These are phyloP conservation scores for Brassica hybrid DNA, from an alignment of 441 rosid species.

Conservation along the genomic window DNA sequence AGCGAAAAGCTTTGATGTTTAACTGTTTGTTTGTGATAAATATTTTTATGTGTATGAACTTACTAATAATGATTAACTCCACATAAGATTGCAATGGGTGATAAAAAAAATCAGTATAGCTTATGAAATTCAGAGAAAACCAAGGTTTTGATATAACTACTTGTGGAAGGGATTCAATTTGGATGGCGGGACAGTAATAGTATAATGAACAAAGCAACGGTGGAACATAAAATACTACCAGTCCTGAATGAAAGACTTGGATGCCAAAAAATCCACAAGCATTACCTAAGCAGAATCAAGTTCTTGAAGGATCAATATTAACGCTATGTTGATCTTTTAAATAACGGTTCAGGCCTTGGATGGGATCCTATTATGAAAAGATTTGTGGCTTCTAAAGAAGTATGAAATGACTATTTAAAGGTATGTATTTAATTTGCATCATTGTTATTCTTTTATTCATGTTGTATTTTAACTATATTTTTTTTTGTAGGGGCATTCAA, in stretches of 20 bases:
- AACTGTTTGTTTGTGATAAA: too few relatives aligned
- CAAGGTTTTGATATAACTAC: neutral
- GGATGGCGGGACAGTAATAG: neutral
- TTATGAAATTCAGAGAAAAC: neutral
- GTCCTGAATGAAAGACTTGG: neutral
- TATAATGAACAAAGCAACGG: neutral
- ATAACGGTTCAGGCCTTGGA: neutral
- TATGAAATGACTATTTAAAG: neutral
- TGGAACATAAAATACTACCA: conserved; percentile 1
- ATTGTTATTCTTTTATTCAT: neutral
- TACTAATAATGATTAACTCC: neutral
- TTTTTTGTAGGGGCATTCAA: conserved; percentile 1
- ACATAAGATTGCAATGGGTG: neutral
- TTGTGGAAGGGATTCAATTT: neutral
- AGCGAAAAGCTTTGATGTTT: too few relatives aligned
- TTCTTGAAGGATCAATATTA: neutral
- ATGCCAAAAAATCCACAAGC: neutral
- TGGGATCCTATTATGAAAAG: neutral
- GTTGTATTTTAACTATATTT: neutral
- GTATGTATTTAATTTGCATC: neutral
- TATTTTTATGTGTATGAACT: too few relatives aligned
- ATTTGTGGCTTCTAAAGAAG: neutral
- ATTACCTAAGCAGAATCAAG: neutral
- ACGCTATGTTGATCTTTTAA: neutral
- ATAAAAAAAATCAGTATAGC: neutral